A percentile compares a stretch with the other conserved stretches of the same genome.
These are phyloP conservation scores for Lactarius vividus DNA, from an alignment of 768 basidiomycete genomes.

Conservation along the genomic window DNA sequence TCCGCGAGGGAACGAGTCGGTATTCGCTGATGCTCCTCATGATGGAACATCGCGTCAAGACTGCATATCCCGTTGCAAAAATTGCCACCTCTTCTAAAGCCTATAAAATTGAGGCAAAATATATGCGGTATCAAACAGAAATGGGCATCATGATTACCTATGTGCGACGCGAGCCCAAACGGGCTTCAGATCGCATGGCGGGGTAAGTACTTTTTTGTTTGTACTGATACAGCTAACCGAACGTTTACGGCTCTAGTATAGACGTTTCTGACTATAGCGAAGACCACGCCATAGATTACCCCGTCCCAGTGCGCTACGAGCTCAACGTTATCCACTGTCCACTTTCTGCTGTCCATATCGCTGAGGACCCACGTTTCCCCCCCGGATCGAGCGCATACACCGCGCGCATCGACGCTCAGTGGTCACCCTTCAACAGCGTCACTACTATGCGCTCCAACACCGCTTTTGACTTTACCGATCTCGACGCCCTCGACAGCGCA, in stretches of 20 bases:
- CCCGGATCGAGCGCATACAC: slow-evolving; percentile 23
- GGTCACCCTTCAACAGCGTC: slow-evolving; percentile 15
- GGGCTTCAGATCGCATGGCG: slow-evolving; percentile 11
- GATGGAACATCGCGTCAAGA: slow-evolving; percentile 29
- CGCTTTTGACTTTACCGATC: slow-evolving; percentile 22
- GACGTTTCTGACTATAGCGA: slow-evolving; percentile 26
- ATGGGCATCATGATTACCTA: slow-evolving; percentile 27
- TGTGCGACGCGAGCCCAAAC: slow-evolving; percentile 24
- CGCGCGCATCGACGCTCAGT: slow-evolving; percentile 10
- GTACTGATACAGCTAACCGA: not conserved
- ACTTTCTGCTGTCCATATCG: slow-evolving; percentile 22
- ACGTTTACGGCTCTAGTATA: slow-evolving; percentile 6
- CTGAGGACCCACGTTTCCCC: slow-evolving; percentile 25
- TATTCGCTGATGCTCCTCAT: slow-evolving; percentile 25
- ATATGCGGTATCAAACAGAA: slow-evolving; percentile 14
- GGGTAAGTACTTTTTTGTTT: slow-evolving; percentile 5
- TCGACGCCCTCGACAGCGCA: slow-evolving; percentile 19
- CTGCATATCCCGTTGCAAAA: slow-evolving; percentile 25
- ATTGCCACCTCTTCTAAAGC: slow-evolving; percentile 16
- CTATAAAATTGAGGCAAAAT: slow-evolving; percentile 26
- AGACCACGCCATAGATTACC: slow-evolving; percentile 20
- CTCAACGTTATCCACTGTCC: slow-evolving; percentile 24
- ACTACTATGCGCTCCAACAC: slow-evolving; percentile 20
- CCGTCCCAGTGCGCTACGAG: slow-evolving; percentile 26
- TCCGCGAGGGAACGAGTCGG: slow-evolving; percentile 14